These are phyloP conservation scores for Biscogniauxia marginata DNA, from an alignment of 2,329 filamentous ascomycete genomes.

Conservation along the genomic window DNA sequence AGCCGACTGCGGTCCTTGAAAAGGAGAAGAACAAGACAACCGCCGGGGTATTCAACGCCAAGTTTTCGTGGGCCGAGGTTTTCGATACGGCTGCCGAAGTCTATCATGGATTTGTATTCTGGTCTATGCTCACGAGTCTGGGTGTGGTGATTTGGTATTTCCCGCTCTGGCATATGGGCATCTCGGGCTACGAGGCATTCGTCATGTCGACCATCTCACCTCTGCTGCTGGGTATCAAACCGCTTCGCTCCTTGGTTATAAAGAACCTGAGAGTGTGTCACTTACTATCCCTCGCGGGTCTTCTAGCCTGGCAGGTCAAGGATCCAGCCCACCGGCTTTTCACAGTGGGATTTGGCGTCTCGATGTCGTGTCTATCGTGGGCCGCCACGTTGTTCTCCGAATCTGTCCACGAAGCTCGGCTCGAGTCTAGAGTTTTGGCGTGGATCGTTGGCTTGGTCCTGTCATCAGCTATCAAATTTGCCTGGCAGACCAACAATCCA, in stretches of 20 bases:
- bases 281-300: constrained; percentile 72
- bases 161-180: constrained; percentile 98
- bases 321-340: constrained; percentile 76
- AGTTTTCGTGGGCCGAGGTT: constrained; percentile 71
- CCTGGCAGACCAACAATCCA: constrained; percentile 91
- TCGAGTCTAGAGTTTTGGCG: constrained; percentile 80
- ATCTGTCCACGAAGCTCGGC: constrained; percentile 66
- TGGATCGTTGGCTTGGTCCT: constrained; percentile 80
- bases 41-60: constrained; percentile 65
- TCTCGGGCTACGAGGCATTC: constrained; percentile 90
- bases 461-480: constrained; percentile 88
- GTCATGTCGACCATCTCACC: constrained; percentile 85
- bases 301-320: constrained; percentile 75
- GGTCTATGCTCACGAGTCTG: constrained; percentile 88
- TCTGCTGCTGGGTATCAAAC: constrained; percentile 68
- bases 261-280: constrained; percentile 71
- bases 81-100: constrained; percentile 84
- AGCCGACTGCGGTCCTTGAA: constrained; percentile 55
- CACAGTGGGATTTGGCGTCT: constrained; percentile 76
- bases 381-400: constrained; percentile 78
- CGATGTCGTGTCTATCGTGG: constrained; percentile 81
- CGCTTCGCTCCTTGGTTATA: constrained; percentile 66
- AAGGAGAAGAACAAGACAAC: constrained; percentile 78
- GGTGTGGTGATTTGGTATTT: constrained; percentile 96
- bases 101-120: constrained; percentile 94